phyloP scores from a whole-genome alignment of 2,329 filamentous ascomycete species.

The Venturia oleaginea region DNA sequence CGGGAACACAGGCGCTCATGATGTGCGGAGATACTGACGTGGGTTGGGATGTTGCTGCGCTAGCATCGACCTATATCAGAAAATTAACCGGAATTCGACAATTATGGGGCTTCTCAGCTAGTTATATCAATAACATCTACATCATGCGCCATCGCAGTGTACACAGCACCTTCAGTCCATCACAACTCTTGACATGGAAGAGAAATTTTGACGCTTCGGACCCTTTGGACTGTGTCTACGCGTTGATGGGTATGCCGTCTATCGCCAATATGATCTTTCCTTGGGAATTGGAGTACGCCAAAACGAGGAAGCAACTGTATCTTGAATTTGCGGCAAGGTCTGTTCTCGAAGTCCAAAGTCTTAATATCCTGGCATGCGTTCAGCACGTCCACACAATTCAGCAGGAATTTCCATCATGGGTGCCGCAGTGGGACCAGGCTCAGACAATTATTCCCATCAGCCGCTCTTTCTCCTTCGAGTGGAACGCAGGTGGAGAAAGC shows the following conservation, averaged over 20 bases:
- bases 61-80: slow-evolving; percentile 7
- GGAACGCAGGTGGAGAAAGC: neutral
- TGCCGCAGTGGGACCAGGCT: slow-evolving; percentile 10
- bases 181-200: neutral
- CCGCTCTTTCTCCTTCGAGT: neutral
- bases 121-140: slow-evolving; percentile 7
- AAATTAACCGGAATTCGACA: neutral
- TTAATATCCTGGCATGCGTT: neutral
- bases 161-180: neutral
- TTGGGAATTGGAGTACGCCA: neutral
- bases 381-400: neutral
- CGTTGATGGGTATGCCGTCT: slow-evolving; percentile 2
- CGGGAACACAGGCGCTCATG: neutral
- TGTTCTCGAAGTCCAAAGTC: neutral
- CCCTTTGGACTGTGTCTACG: slow-evolving; percentile 9
- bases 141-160: slow-evolving; percentile 9
- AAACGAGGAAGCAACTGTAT: neutral
- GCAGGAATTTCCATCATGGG: slow-evolving; percentile 10
- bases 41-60: neutral
- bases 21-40: slow-evolving; percentile 4
- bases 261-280: neutral
- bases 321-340: neutral
- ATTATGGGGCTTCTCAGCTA: neutral
- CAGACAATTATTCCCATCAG: neutral
- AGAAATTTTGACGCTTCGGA: slow-evolving; percentile 1